These are phyloP conservation scores for Parsonsia alboflavescens DNA, from an alignment of 257 asterid genomes.

Conservation along the genomic window DNA sequence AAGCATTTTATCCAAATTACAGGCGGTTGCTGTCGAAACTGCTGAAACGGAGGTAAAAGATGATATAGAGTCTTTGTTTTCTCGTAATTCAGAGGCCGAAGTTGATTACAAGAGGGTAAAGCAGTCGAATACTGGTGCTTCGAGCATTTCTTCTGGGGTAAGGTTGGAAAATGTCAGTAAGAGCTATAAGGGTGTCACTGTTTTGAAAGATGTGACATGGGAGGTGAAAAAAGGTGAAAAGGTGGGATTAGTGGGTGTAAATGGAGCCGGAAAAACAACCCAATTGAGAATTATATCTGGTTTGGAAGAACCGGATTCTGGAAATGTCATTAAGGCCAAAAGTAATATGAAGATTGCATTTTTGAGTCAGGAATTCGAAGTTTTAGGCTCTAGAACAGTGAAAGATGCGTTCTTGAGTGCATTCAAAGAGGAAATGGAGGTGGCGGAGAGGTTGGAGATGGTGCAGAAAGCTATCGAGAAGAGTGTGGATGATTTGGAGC, in stretches of 20 bases:
- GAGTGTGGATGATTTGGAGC: conserved; percentile 83
- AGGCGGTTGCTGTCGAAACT: conserved; percentile 59
- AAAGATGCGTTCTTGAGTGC: conserved; percentile 90
- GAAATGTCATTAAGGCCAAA: conserved; percentile 85
- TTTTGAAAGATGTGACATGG: conserved; percentile 83
- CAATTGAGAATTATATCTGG: conserved; percentile 90
- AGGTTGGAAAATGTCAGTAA: conserved; percentile 78
- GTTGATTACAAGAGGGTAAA: conserved; percentile 40
- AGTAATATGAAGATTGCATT: conserved; percentile 71
- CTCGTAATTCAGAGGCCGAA: conserved; percentile 32
- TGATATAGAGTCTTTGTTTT: conserved; percentile 66
- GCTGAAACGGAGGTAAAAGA: conserved; percentile 56
- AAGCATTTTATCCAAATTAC: conserved; percentile 39
- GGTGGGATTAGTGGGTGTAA: conserved; percentile 92
- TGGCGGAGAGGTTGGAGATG: conserved; percentile 73
- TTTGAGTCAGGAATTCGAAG: conserved; percentile 94
- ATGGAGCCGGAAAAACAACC: conserved; percentile 97
- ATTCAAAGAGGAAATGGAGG: conserved; percentile 96
- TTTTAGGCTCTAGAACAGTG: conserved; percentile 66
- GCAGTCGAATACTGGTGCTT: conserved; percentile 56
- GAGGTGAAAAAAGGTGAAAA: conserved; percentile 92
- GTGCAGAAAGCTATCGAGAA: conserved; percentile 94
- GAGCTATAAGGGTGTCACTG: conserved; percentile 76
- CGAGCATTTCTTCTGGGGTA: conserved; percentile 82
- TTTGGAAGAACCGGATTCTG: conserved; percentile 82